Base-by-base conservation (phyloP, 164 flowering plant species). In the Magnolia kwangsiensis region DNA sequence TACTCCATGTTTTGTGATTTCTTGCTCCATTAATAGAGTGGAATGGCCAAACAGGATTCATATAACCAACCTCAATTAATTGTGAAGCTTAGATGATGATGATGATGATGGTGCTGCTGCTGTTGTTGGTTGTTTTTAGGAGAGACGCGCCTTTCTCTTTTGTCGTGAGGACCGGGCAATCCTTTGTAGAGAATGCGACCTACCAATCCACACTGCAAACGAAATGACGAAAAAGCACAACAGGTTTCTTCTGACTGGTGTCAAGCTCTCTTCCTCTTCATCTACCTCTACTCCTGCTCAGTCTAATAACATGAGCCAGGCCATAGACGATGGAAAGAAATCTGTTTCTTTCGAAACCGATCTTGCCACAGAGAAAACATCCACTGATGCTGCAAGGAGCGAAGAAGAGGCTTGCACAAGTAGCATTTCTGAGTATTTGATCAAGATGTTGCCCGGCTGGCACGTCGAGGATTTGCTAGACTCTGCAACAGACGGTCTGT, bases 151-250 rank as follows among this genome's bases (percentile, higher is more conserved):
- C n/a, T 88, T 95, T 74, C 78, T 92, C 81, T 95, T 95, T 78
- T 95, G 98, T 72, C 90, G 86, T 73, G 90, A 95, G 73, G 98
- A 95, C 80, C 82, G 98, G 71, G 97, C 98, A 7, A 88, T 93
- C 59, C 84, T 95, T 1, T 95, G 98, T 82, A 82, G 85, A 79
- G 98, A 92, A n/a, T 95, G 98, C 51, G 98, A 95, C 63, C n/a
- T 82, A 7, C 78, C 89, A 24, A 91, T 95, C 45, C 98, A 95
- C 87, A 78, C 83, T 1, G 91, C 92, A 5, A 95, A 91, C 74
- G 90, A 90, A 18, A 89, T 76, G 55, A 93, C 94, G 13, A 71
- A 83, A 80, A 92, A 89, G 55, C 98, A 95, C 72, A 82, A 79
- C 65, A 83, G 98, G 77, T 95, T 93, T 75, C 90, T 95, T 51